A percentile compares a stretch with the other conserved stretches of the same genome.
Conservation (phyloP, 768 basidiomycete genomes). For the Mrakia hoshinonis region DNA sequence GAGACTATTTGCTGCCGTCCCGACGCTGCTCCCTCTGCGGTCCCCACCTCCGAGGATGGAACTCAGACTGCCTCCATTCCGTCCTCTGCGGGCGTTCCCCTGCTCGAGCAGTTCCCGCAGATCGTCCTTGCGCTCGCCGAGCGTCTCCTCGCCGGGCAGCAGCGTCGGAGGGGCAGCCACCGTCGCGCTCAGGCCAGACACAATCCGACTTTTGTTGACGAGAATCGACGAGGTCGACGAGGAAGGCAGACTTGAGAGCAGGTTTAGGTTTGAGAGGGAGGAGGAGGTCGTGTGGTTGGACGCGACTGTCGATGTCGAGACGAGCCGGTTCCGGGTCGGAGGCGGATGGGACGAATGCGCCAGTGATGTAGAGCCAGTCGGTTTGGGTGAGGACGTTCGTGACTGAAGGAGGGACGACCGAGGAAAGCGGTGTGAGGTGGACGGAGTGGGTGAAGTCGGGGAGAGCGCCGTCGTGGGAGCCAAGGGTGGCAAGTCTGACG, state of each 20-base stretch:
- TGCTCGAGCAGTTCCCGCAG: conserved; percentile 5
- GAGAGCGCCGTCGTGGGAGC: not conserved
- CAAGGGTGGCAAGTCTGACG: not conserved
- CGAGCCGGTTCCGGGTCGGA: not conserved
- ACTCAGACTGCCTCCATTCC: not conserved
- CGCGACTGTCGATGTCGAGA: not conserved
- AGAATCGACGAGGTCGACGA: not conserved
- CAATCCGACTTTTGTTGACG: conserved; percentile 4
- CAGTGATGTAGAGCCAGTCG: not conserved
- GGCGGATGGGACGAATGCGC: not conserved
- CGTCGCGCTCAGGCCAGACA: conserved; percentile 8
- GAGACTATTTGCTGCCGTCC: not conserved
- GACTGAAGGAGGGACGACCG: not conserved
- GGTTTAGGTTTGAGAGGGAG: not conserved
- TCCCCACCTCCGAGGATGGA: not conserved
- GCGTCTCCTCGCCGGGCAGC: conserved; percentile 1
- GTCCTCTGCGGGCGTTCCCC: not conserved
- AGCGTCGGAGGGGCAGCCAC: conserved; percentile 12
- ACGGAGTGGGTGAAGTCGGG: not conserved
- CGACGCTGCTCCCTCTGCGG: not conserved
- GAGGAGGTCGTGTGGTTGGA: not conserved
- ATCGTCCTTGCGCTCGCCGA: conserved; percentile 20
- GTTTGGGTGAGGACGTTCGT: conserved; percentile 4
- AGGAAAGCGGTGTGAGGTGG: conserved; percentile 1
- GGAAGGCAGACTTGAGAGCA: not conserved